Evolutionary conservation across 2,329 filamentous ascomycete species (phyloP), one percentile per base, ranked within the genome.

Genomic region (Epichloe hybrida): DNA sequence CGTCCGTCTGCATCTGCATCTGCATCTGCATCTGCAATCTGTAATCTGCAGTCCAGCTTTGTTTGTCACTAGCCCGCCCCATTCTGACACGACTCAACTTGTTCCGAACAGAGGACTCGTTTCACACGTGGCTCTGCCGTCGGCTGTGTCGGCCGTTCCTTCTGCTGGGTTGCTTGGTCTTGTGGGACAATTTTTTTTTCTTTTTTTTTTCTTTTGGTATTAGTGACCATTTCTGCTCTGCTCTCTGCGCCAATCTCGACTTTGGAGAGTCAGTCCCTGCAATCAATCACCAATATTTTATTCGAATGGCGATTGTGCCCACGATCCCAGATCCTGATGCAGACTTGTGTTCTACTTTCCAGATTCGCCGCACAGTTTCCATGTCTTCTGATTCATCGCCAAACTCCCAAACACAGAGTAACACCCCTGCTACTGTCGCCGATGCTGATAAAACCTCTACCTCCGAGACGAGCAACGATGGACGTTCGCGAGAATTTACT

Each of bases 401-500:
- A 4, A 45, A 40, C 20, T 50, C 52, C 2, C 52, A 50, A 37
- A 21, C 41, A 39, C 52, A 50, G 23, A 38, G 52, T 45, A 46
- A 12, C 12, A 41, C 48, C 27, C 41, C 52, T 44, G 35, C 23
- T 39, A 46, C 17, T 21, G 21, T 44, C 36, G 39, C 36, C 23
- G 44, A 46, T 36, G 43, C 42, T 38, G 35, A 50, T 21, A 52
- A 47, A 35, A 49, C 37, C 49, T 41, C 50, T 4, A 35, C 41
- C 37, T 12, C 48, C 27, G 52, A 56, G 15, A 46, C 46, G 43
- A 52, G 50, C 45, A 54, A 50, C 43, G 51, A 53, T 34, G 52
- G 52, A 46, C 52, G 52, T 46, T 49, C 59, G 60, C 55, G 55
- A 48, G 59, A 67, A 48, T 58, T 64, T 53, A 63, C 68, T 36